phyloP scores from a whole-genome alignment of 441 rosid species.

The Adansonia rubrostipa region DNA sequence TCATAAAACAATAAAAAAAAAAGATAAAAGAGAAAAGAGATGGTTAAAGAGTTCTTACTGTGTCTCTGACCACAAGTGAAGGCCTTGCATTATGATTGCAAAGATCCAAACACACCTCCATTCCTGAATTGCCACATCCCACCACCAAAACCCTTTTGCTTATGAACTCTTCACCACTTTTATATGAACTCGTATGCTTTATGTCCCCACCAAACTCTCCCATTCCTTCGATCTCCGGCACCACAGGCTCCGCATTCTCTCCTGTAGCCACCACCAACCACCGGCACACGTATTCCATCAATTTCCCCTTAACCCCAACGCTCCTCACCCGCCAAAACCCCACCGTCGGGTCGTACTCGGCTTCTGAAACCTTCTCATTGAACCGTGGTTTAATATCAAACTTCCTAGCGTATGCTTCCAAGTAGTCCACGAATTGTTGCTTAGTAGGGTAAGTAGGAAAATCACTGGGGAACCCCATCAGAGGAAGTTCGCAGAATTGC shows the following conservation, averaged over 20 bases:
- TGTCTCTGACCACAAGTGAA: constrained; percentile 70
- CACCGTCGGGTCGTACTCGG: constrained; percentile 32
- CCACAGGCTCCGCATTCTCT: constrained; percentile 76
- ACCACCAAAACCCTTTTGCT: constrained; percentile 67
- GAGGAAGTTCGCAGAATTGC: constrained; percentile 52
- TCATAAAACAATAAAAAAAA: neutral
- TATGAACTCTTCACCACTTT: constrained; percentile 59
- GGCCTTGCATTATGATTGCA: constrained; percentile 67
- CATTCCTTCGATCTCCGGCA: constrained; percentile 61
- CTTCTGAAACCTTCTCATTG: constrained; percentile 38
- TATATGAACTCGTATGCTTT: constrained; percentile 58
- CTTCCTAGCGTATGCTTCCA: constrained; percentile 35
- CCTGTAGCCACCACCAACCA: constrained; percentile 81
- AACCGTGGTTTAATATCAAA: constrained; percentile 45
- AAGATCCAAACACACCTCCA: constrained; percentile 85
- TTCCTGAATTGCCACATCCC: constrained; percentile 81
- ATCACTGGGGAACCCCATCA: constrained; percentile 42
- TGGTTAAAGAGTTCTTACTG: constrained; percentile 43
- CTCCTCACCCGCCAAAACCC: constrained; percentile 52
- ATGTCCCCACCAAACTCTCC: constrained; percentile 50
- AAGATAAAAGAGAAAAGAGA: constrained; percentile 15
- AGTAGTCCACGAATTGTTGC: constrained; percentile 44
- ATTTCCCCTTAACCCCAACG: constrained; percentile 37
- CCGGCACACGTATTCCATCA: constrained; percentile 47
- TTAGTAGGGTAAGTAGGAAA: constrained; percentile 48